A percentile compares a stretch with the other conserved stretches of the same genome.
Conservation (phyloP, 1,139 yeast genomes). For the Pichia kudriavzevii region DNA sequence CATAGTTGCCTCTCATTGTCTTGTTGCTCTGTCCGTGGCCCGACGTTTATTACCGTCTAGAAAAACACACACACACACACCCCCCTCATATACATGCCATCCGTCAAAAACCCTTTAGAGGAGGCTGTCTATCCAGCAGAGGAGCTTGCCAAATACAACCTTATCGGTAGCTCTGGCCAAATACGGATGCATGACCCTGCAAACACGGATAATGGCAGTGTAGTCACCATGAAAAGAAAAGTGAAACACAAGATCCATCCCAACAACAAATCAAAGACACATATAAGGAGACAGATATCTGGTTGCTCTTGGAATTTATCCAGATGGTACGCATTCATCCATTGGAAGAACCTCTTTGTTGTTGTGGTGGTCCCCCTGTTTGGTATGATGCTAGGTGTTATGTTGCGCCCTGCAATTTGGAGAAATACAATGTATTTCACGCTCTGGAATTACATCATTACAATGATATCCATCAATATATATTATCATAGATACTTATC, state of each 20-base stretch:
- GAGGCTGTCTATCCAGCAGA: slow-evolving; percentile 24
- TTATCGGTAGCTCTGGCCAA: slow-evolving; percentile 11
- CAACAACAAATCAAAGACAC: slow-evolving; percentile 13
- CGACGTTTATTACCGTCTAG: too few species aligned
- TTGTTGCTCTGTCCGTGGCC: too few species aligned
- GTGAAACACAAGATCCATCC: slow-evolving; percentile 19
- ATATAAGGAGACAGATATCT: slow-evolving; percentile 25
- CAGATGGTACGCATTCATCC: slow-evolving; percentile 32
- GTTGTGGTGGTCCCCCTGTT: slow-evolving; percentile 26
- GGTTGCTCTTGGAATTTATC: slow-evolving; percentile 32
- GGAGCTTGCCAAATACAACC: slow-evolving; percentile 22
- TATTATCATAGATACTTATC: slow-evolving; percentile 66
- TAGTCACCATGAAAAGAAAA: slow-evolving; percentile 13
- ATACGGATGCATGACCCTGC: not conserved
- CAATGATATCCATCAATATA: slow-evolving; percentile 39
- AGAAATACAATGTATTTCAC: slow-evolving; percentile 29
- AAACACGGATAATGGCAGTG: slow-evolving; percentile 2
- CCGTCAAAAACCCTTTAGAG: slow-evolving; percentile 11
- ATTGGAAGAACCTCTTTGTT: slow-evolving; percentile 28
- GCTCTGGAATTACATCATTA: slow-evolving; percentile 33
- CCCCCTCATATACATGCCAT: too few species aligned
- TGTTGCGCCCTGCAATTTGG: slow-evolving; percentile 18
- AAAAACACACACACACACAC: too few species aligned
- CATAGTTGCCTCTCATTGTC: too few species aligned
- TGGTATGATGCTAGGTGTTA: slow-evolving; percentile 20